phyloP scores from a whole-genome alignment of 1,139 yeast genomes.

The Lodderomyces oxycetoniae region DNA sequence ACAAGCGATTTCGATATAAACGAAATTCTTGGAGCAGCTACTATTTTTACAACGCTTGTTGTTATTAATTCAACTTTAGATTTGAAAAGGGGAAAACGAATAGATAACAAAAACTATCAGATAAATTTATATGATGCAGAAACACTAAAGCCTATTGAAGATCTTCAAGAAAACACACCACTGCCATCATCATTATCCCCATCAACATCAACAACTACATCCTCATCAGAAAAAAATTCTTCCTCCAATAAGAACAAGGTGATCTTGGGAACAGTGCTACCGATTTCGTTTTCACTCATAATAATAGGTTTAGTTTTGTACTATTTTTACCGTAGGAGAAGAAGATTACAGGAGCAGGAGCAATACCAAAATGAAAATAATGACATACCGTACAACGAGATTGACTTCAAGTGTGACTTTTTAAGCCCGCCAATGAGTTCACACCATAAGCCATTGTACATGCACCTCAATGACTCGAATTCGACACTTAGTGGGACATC shows the following conservation, averaged over 20 bases:
- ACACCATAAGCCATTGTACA: slow-evolving; percentile 10
- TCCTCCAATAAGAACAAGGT: slow-evolving; percentile 19
- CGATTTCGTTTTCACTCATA: slow-evolving; percentile 23
- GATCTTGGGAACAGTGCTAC: slow-evolving; percentile 35
- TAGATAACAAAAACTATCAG: slow-evolving; percentile 14
- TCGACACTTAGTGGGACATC: slow-evolving; percentile 33
- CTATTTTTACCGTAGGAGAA: slow-evolving; percentile 20
- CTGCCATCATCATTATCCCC: slow-evolving; percentile 1
- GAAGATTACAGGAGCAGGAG: slow-evolving; percentile 8
- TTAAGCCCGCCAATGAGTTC: slow-evolving; percentile 7
- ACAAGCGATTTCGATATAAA: slow-evolving; percentile 6
- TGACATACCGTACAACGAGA: slow-evolving; percentile 22
- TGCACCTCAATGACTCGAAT: slow-evolving; percentile 29
- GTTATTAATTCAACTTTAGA: slow-evolving; percentile 24
- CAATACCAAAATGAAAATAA: slow-evolving; percentile 9
- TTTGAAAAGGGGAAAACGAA: slow-evolving; percentile 9
- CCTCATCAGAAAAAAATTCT: slow-evolving; percentile 6
- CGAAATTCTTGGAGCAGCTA: slow-evolving; percentile 38
- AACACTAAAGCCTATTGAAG: slow-evolving; percentile 20
- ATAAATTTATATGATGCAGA: slow-evolving; percentile 25
- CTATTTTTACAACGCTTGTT: slow-evolving; percentile 40
- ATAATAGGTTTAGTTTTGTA: slow-evolving; percentile 16
- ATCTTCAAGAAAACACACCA: slow-evolving; percentile 14
- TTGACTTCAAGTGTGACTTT: slow-evolving; percentile 35
- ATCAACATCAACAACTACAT: slow-evolving; percentile 1